These are phyloP conservation scores for Crithidia mellificae DNA, from an alignment of 208 protist genomes.

Conservation along the genomic window DNA sequence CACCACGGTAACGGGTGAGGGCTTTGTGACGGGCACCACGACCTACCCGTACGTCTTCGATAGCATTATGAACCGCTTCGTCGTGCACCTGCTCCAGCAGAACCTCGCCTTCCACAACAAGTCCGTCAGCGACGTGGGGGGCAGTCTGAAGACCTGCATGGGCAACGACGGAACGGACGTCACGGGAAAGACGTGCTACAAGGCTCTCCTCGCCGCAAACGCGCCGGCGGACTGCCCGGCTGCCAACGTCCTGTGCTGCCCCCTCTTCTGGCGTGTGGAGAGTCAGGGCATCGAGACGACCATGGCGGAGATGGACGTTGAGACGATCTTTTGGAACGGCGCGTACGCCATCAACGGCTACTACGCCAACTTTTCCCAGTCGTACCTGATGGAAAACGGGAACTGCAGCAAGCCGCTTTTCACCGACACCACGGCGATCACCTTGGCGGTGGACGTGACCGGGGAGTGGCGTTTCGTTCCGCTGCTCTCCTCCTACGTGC, in stretches of 20 bases:
- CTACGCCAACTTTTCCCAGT: constrained; percentile 28
- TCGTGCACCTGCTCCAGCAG: constrained; percentile 12
- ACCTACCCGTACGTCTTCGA: constrained; percentile 30
- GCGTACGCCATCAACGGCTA: constrained; percentile 29
- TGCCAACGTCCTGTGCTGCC: constrained; percentile 30
- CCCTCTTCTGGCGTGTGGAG: constrained; percentile 26
- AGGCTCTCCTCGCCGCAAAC: constrained; percentile 21
- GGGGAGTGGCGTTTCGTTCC: constrained; percentile 38
- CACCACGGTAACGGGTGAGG: constrained; percentile 10
- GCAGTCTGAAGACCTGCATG: constrained; percentile 20
- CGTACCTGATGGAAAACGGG: constrained; percentile 20
- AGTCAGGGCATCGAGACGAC: constrained; percentile 7
- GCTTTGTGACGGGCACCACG: constrained; percentile 8
- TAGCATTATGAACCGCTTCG: constrained; percentile 11
- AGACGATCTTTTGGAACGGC: constrained; percentile 39
- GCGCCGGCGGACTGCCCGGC: constrained; percentile 24
- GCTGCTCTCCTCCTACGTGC: constrained; percentile 16
- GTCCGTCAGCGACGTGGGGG: constrained; percentile 8
- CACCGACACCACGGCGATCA: constrained; percentile 2
- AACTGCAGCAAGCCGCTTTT: constrained; percentile 30
- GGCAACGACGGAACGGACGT: not conserved
- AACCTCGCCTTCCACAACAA: not conserved
- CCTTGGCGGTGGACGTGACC: constrained; percentile 24
- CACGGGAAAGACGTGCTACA: constrained; percentile 19
- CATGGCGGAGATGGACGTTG: constrained; percentile 17